Percentiles rank a stretch among this genome's conserved stretches.
Evolutionary conservation across 1,139 yeast genomes (phyloP).

Genomic region (Zygosaccharomyces sapae): DNA sequence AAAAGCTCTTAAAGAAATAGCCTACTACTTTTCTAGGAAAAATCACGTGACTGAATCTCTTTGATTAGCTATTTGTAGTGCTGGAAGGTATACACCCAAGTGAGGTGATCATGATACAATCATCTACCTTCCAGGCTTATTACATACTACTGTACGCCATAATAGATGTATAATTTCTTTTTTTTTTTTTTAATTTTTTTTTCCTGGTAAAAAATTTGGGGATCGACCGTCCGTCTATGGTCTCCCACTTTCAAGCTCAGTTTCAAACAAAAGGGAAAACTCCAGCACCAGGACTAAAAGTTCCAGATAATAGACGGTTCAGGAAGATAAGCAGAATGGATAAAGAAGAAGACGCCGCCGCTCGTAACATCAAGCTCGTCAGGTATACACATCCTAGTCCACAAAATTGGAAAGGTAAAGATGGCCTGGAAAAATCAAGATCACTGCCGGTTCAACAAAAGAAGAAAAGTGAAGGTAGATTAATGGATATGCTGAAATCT

Average conservation of each 20-base stretch:
- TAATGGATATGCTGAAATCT: conserved; percentile 5
- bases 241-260: conserved; percentile 1
- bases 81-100: too few relatives aligned
- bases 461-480: conserved; percentile 4
- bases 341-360: conserved; percentile 4
- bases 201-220: background rate
- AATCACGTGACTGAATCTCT: too few relatives aligned
- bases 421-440: conserved; percentile 3
- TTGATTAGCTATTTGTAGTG: too few relatives aligned
- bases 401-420: conserved; percentile 4
- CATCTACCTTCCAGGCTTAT: too few relatives aligned
- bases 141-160: too few relatives aligned
- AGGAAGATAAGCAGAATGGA: background rate
- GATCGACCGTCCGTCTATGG: background rate
- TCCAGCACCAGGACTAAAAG: background rate
- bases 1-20: too few relatives aligned
- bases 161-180: background rate
- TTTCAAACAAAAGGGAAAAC: conserved; percentile 4
- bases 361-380: conserved; percentile 6
- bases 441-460: conserved; percentile 4
- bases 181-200: background rate
- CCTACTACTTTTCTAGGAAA: too few relatives aligned
- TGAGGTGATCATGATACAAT: too few relatives aligned
- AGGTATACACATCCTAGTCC: conserved; percentile 7
- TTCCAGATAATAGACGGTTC: background rate